Conservation (phyloP, 208 protist species). For the Leishmania guyanensis region DNA sequence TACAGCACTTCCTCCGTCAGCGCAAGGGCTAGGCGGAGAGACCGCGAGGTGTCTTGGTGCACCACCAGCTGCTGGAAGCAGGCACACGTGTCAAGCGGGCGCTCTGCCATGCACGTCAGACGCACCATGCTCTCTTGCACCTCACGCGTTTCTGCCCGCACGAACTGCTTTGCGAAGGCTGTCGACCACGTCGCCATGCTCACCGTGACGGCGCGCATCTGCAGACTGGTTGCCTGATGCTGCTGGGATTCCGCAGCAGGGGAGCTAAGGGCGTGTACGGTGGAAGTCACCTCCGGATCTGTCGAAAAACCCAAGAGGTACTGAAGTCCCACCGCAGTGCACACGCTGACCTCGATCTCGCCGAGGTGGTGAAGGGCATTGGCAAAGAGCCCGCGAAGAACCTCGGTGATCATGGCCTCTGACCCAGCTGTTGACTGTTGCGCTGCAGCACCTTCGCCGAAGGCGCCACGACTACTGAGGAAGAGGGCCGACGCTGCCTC, state of each 20-base stretch:
- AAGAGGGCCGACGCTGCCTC: constrained; percentile 39
- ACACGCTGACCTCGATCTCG: constrained; percentile 65
- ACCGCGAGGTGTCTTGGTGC: constrained; percentile 41
- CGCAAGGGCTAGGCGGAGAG: constrained; percentile 57
- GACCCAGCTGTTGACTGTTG: constrained; percentile 10
- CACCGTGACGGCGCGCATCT: constrained; percentile 29
- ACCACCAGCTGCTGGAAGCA: constrained; percentile 84
- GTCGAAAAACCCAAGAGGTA: constrained; percentile 40
- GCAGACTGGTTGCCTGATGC: constrained; percentile 7
- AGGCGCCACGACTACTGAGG: neutral
- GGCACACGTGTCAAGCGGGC: constrained; percentile 59
- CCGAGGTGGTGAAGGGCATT: constrained; percentile 49
- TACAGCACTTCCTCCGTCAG: constrained; percentile 74
- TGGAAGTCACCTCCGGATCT: constrained; percentile 14
- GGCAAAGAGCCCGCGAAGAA: constrained; percentile 37
- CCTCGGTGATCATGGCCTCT: constrained; percentile 40
- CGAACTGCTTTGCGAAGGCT: constrained; percentile 27
- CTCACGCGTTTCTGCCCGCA: constrained; percentile 25
- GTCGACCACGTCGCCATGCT: constrained; percentile 23
- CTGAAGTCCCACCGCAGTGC: constrained; percentile 54
- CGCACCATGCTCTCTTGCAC: constrained; percentile 44
- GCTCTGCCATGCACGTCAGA: constrained; percentile 80
- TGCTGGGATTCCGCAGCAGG: constrained; percentile 20
- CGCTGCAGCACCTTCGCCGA: constrained; percentile 1
- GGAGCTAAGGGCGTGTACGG: constrained; percentile 30